phyloP scores from a whole-genome alignment of 495 filamentous ascomycete genomes.

The Hypoxylon subgilvum region DNA sequence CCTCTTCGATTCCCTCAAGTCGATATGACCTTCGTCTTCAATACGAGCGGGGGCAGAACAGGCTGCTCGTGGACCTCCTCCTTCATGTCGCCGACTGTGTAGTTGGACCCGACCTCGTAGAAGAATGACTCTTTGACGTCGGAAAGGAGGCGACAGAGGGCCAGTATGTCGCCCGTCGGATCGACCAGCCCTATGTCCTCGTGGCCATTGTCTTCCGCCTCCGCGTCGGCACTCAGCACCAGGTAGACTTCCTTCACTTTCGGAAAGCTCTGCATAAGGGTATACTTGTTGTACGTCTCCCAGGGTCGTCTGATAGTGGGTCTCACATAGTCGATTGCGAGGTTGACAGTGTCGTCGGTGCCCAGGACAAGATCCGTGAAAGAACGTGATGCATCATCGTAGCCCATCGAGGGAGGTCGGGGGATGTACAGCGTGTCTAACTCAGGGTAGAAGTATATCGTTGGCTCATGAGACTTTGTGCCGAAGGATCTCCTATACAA shows the following conservation, averaged over 20 bases:
- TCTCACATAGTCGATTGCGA: slow-evolving; percentile 58
- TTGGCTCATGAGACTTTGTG: slow-evolving; percentile 41
- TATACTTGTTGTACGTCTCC: slow-evolving; percentile 61
- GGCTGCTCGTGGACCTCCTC: slow-evolving; percentile 33
- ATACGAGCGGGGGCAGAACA: slow-evolving; percentile 32
- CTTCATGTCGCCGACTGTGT: slow-evolving; percentile 30
- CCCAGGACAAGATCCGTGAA: slow-evolving; percentile 43
- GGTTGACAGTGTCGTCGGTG: slow-evolving; percentile 38
- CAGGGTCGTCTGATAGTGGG: slow-evolving; percentile 55
- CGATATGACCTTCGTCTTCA: slow-evolving; percentile 34
- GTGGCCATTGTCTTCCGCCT: slow-evolving; percentile 20
- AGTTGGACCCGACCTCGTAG: slow-evolving; percentile 43
- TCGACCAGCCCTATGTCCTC: slow-evolving; percentile 47
- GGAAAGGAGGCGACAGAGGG: slow-evolving; percentile 46
- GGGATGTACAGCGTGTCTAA: slow-evolving; percentile 58
- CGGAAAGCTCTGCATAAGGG: slow-evolving; percentile 51
- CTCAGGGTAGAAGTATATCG: slow-evolving; percentile 53
- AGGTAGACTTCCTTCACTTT: slow-evolving; percentile 48
- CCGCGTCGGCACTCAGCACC: slow-evolving; percentile 36
- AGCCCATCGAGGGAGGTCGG: slow-evolving; percentile 53
- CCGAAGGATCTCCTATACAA: slow-evolving; percentile 50
- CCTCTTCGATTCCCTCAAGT: neutral
- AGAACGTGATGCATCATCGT: slow-evolving; percentile 52
- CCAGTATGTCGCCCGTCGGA: slow-evolving; percentile 40
- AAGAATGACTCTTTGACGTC: slow-evolving; percentile 50